Conservation (phyloP, 257 asterid genomes). For the Rubia yunnanensis region DNA sequence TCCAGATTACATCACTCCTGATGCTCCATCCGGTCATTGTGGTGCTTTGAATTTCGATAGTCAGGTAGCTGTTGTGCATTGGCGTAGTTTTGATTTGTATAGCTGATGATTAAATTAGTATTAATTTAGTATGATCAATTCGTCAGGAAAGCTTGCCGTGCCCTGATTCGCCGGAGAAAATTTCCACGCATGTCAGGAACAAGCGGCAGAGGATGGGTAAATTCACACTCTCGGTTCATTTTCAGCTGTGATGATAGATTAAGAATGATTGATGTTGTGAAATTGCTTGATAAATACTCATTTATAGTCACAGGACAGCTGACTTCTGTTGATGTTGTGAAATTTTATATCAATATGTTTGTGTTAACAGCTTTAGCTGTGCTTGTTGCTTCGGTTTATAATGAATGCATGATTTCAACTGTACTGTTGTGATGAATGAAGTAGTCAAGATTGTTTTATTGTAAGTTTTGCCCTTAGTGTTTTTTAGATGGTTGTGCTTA, state of each 20-base stretch:
- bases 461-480: background rate
- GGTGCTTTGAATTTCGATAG: conserved; percentile 31
- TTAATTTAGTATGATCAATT: background rate
- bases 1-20: conserved; percentile 91
- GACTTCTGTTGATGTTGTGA: background rate
- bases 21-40: conserved; percentile 34
- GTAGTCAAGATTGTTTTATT: background rate
- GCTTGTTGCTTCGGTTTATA: background rate
- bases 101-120: too few relatives aligned
- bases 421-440: background rate
- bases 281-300: background rate
- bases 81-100: background rate
- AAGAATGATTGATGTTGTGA: background rate
- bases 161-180: conserved; percentile 78
- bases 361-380: background rate
- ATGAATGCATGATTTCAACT: background rate
- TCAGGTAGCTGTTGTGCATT: conserved; percentile 16
- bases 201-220: conserved; percentile 65
- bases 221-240: background rate
- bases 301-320: background rate
- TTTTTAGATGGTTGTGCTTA: background rate
- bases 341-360: background rate
- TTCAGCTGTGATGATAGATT: background rate
- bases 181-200: conserved; percentile 31
- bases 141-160: conserved; percentile 53